Evolutionary conservation across 1,284 basidiomycete species (phyloP).

Genomic region (Microbotryomycetes sp.): DNA sequence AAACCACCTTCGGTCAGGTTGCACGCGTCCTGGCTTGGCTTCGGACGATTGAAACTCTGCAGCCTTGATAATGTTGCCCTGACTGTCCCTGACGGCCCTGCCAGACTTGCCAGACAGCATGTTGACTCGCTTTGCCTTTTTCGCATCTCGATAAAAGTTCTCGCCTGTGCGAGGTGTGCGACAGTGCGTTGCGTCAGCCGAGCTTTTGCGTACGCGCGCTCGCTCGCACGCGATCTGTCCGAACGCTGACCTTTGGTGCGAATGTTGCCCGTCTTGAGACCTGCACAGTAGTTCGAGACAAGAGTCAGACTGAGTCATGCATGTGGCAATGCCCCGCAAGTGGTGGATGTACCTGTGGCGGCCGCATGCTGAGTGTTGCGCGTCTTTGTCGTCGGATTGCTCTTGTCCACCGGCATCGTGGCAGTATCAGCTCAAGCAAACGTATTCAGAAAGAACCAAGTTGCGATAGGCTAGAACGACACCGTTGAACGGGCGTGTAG

Average conservation of each 20-base stretch:
- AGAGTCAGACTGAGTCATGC: not conserved
- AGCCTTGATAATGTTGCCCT: slow-evolving; percentile 82
- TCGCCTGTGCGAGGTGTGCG: slow-evolving; percentile 17
- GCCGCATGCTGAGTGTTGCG: slow-evolving; percentile 23
- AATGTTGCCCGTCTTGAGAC: slow-evolving; percentile 32
- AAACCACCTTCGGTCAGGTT: slow-evolving; percentile 91
- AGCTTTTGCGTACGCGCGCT: not conserved
- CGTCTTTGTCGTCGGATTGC: slow-evolving; percentile 23
- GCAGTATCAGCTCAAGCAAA: not conserved
- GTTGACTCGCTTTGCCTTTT: slow-evolving; percentile 70
- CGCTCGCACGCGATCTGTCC: not conserved
- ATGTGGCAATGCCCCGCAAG: not conserved
- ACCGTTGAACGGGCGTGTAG: no score
- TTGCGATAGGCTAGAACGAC: no score
- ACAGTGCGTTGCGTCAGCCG: not conserved
- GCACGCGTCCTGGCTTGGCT: slow-evolving; percentile 75
- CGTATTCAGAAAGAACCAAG: no score
- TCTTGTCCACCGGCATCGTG: slow-evolving; percentile 17
- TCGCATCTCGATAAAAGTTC: slow-evolving; percentile 44
- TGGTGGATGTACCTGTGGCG: slow-evolving; percentile 1
- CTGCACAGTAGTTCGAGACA: no score
- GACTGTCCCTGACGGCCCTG: slow-evolving; percentile 76
- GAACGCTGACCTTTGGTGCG: slow-evolving; percentile 20
- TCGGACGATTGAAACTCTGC: slow-evolving; percentile 90
- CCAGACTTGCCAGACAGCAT: slow-evolving; percentile 70